Evolutionary conservation across 768 basidiomycete species (phyloP), one percentile per base, ranked within the genome.

Genomic region (Tricholomella constricta): DNA sequence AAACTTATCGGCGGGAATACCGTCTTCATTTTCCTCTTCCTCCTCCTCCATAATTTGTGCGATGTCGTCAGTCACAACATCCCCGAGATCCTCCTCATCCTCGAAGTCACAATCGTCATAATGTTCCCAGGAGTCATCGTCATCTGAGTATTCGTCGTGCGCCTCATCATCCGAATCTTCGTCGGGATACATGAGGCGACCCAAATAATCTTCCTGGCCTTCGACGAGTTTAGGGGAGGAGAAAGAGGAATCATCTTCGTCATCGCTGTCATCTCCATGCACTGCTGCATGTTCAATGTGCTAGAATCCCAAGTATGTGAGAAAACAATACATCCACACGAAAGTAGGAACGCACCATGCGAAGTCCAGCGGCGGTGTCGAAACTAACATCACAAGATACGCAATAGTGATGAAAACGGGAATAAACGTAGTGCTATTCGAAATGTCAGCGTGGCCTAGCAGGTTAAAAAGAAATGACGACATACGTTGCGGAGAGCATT

Each of bases 161-260:
- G 20, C 2, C 56, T 68, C 60, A 10, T 55, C 62, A 36, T 54
- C 60, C 2, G 31, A 32, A 45, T 48, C 54, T 61, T 64, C 60
- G 35, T 62, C 62, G 58, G 63, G 66, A 60, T 72, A 69, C 59
- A 58, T 47, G 20, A 43, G 45, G 34, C 32, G 36, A 20, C 60
- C 62, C 40, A 59, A 45, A 27, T 56, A 48, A n/a, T 61, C 61
- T 43, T 62, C 54, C 52, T 60, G 56, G n/a, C 55, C 59, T 4
- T 51, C 48, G 50, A 51, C 4, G 56, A 36, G 17, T n/a, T 27
- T 9, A 7, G 42, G 26, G 6, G 34, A n/a, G 42, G 38, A 27
- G 6, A 14, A 32, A 17, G 15, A 45, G 6, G 50, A 20, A 20
- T 32, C 29, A 11, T 52, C 56, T 10, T 62, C 59, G 10, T 52